These are phyloP conservation scores for Yamadazyma taylorii DNA, from an alignment of 1,139 yeast genomes.

Conservation along the genomic window DNA sequence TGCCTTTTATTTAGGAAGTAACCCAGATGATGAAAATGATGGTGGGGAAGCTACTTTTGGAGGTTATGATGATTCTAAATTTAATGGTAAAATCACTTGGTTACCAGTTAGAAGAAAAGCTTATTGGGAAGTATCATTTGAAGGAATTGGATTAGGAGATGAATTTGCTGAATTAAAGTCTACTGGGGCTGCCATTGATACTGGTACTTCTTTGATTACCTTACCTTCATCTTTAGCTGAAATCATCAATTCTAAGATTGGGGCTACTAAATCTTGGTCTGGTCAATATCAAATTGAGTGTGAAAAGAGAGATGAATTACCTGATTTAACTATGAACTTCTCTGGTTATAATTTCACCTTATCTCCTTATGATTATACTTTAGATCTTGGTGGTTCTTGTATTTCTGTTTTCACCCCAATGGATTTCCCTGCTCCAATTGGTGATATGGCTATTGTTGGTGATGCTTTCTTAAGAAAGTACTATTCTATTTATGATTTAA, in stretches of 20 bases:
- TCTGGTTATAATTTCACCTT: constrained; percentile 90
- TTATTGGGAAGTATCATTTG: constrained; percentile 96
- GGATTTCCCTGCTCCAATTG: constrained; percentile 97
- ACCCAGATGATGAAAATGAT: constrained; percentile 57
- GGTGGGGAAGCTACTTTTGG: constrained; percentile 96
- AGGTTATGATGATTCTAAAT: constrained; percentile 78
- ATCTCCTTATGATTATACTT: constrained; percentile 83
- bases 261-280: constrained; percentile 95
- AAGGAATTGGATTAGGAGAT: constrained; percentile 86
- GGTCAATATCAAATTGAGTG: constrained; percentile 96
- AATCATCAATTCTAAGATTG: constrained; percentile 89
- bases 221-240: constrained; percentile 95
- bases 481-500: constrained; percentile 90
- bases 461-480: constrained; percentile 95
- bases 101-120: constrained; percentile 99
- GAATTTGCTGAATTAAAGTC: constrained; percentile 79
- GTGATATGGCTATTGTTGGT: constrained; percentile 93
- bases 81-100: constrained; percentile 83
- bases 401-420: constrained; percentile 94
- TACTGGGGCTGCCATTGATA: constrained; percentile 97
- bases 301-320: constrained; percentile 74
- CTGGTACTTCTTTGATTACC: constrained; percentile 95
- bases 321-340: constrained; percentile 87
- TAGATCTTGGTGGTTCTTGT: constrained; percentile 93
- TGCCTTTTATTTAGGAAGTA: constrained; percentile 87